Percentiles rank a stretch among this genome's conserved stretches.
phyloP scores from a whole-genome alignment of 169 alveolate species.

The Plasmodium inui region DNA sequence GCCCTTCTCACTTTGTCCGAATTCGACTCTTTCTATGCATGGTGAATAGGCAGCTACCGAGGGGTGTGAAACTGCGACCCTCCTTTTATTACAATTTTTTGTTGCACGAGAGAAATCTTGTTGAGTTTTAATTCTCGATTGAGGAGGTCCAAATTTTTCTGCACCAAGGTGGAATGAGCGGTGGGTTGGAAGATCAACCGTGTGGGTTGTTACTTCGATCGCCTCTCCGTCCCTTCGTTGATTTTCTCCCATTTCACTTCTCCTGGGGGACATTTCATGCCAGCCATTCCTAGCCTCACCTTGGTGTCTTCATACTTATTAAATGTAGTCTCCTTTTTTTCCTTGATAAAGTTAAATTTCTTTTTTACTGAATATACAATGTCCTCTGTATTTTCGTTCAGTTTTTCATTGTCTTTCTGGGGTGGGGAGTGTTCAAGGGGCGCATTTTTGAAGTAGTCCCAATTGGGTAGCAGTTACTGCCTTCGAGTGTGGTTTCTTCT shows the following conservation, averaged over 20 bases:
- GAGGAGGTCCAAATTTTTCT: constrained; percentile 58
- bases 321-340: constrained; percentile 46
- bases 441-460: neutral
- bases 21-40: neutral
- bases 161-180: neutral
- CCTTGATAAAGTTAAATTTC: constrained; percentile 52
- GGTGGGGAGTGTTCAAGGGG: neutral
- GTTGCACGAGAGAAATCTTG: constrained; percentile 59
- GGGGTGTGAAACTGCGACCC: neutral
- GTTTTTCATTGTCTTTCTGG: constrained; percentile 73
- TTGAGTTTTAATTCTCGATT: constrained; percentile 51
- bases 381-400: constrained; percentile 60
- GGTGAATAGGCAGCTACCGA: neutral
- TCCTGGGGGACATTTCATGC: neutral
- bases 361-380: constrained; percentile 67
- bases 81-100: constrained; percentile 44
- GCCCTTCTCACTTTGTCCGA: neutral
- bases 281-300: constrained; percentile 1
- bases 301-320: constrained; percentile 43
- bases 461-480: neutral
- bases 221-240: neutral
- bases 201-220: neutral
- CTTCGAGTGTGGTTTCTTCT: neutral
- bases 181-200: neutral
- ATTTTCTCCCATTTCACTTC: neutral